A percentile compares a stretch with the other conserved stretches of the same genome.
Conservation (phyloP, 1,284 basidiomycete species). For the Ustilago bromivora region DNA sequence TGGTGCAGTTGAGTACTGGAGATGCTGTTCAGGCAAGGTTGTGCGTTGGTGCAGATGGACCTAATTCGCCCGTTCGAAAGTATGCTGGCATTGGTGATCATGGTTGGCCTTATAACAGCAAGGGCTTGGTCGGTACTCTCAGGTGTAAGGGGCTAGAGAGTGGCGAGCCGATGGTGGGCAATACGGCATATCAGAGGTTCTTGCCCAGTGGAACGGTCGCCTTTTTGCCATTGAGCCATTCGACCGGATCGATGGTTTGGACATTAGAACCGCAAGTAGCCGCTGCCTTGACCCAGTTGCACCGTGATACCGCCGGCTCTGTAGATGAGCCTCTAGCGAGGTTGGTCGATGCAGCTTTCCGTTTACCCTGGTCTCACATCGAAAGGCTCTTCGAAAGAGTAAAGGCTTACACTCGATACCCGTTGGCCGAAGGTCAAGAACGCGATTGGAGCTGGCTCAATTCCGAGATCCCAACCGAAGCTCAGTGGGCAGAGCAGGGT, state of each 20-base stretch:
- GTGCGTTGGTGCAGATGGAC: conserved; percentile 93
- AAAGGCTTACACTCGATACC: conserved; percentile 72
- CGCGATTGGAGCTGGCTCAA: conserved; percentile 53
- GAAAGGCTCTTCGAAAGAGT: conserved; percentile 76
- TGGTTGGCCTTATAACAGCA: conserved; percentile 91
- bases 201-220: conserved; percentile 95
- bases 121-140: conserved; percentile 91
- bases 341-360: conserved; percentile 92
- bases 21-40: conserved; percentile 38
- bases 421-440: conserved; percentile 6
- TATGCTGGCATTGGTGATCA: conserved; percentile 88
- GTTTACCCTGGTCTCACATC: conserved; percentile 82
- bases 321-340: conserved; percentile 75
- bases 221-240: conserved; percentile 76
- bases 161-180: conserved; percentile 49
- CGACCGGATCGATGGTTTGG: conserved; percentile 91
- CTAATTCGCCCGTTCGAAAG: conserved; percentile 89
- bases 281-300: conserved; percentile 78
- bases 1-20: conserved; percentile 17
- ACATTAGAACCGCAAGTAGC: conserved; percentile 86
- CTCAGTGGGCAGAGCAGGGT: conserved; percentile 43
- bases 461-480: conserved; percentile 36
- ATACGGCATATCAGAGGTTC: conserved; percentile 91
- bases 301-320: conserved; percentile 68
- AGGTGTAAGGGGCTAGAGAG: conserved; percentile 36